phyloP scores from a whole-genome alignment of 805 yeast species.

The Vanderwaltozyma verrucispora region DNA sequence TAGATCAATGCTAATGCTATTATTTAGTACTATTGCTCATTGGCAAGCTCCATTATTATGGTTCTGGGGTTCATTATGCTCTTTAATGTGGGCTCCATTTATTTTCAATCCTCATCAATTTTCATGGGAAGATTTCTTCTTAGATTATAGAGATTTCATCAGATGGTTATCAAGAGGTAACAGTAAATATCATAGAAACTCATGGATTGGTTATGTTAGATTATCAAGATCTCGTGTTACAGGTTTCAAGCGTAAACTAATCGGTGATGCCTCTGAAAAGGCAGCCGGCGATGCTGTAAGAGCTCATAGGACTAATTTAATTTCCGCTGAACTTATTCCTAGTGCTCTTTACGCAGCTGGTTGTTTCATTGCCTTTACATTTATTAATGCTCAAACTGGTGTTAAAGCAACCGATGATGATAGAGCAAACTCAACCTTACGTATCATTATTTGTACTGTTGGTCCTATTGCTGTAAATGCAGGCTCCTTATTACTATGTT shows the following conservation, averaged over 20 bases:
- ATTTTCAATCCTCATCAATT: conserved; percentile 96
- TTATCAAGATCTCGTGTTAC: conserved; percentile 75
- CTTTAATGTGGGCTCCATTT: conserved; percentile 86
- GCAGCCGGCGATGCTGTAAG: conserved; percentile 73
- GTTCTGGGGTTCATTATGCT: conserved; percentile 91
- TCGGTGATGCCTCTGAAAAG: conserved; percentile 70
- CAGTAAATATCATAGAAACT: conserved; percentile 77
- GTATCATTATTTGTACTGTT: conserved; percentile 68
- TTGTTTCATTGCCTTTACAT: conserved; percentile 67
- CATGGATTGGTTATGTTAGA: conserved; percentile 79
- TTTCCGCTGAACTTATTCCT: conserved; percentile 63
- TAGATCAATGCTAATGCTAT: conserved; percentile 57
- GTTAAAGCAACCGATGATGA: conserved; percentile 39
- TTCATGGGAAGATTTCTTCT: conserved; percentile 88
- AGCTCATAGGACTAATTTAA: conserved; percentile 68
- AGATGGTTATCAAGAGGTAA: conserved; percentile 89
- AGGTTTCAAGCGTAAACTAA: conserved; percentile 66
- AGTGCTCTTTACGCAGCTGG: conserved; percentile 66
- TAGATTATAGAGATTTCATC: conserved; percentile 89
- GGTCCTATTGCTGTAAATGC: conserved; percentile 87
- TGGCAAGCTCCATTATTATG: conserved; percentile 92
- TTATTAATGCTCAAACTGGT: conserved; percentile 79
- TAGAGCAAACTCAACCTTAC: conserved; percentile 55
- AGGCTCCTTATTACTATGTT: conserved; percentile 68
- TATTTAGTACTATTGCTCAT: conserved; percentile 62